phyloP scores from a whole-genome alignment of 306 rosid species.

The Castanea mollissima region DNA sequence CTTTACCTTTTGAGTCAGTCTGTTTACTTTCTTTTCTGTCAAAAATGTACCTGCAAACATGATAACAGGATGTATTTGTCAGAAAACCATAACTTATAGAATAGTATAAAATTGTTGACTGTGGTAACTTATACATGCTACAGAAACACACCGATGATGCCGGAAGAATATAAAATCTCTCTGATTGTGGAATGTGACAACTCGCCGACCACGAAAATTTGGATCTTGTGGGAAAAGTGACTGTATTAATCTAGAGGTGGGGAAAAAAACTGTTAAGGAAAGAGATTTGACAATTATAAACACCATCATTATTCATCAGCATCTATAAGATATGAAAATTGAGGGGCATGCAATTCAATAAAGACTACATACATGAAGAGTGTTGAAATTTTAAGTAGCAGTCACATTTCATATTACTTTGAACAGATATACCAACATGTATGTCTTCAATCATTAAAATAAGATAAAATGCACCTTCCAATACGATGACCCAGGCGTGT shows the following conservation, averaged over 20 bases:
- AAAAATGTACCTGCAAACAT: constrained; percentile 65
- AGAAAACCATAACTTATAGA: constrained; percentile 15
- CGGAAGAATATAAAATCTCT: constrained; percentile 90
- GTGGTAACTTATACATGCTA: neutral
- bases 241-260: constrained; percentile 60
- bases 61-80: constrained; percentile 11
- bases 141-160: constrained; percentile 69
- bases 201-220: constrained; percentile 80
- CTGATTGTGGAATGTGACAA: constrained; percentile 93
- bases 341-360: neutral
- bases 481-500: constrained; percentile 88
- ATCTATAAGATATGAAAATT: constrained; percentile 1
- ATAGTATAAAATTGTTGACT: neutral
- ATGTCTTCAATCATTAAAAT: neutral
- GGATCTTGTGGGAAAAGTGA: constrained; percentile 92
- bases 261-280: constrained; percentile 10
- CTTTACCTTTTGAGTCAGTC: constrained; percentile 43
- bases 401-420: neutral
- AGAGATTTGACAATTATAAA: constrained; percentile 13
- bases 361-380: neutral
- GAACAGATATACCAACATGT: constrained; percentile 1
- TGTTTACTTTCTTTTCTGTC: constrained; percentile 69
- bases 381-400: neutral
- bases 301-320: constrained; percentile 2
- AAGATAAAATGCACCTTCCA: constrained; percentile 62